These are phyloP conservation scores for Hypoxylon perforatum DNA, from an alignment of 495 filamentous ascomycete species.

Conservation along the genomic window DNA sequence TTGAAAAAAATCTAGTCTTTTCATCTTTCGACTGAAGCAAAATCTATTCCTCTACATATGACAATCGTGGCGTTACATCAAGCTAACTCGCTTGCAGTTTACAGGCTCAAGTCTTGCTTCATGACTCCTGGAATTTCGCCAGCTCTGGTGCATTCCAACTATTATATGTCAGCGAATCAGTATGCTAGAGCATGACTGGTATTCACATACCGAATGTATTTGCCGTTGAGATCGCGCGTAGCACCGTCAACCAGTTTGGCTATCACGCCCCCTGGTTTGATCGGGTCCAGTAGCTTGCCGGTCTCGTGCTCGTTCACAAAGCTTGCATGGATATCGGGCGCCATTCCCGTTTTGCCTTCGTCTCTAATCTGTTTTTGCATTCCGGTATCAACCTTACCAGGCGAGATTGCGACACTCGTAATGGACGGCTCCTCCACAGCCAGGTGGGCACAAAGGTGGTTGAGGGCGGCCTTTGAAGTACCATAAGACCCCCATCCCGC, in stretches of 20 bases:
- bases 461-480: slow-evolving; percentile 87
- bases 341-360: slow-evolving; percentile 72
- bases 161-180: slow-evolving; percentile 53
- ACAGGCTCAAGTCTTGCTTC: slow-evolving; percentile 14
- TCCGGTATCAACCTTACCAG: slow-evolving; percentile 89
- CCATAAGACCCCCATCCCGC: slow-evolving; percentile 83
- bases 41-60: slow-evolving; percentile 22
- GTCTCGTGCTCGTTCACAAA: slow-evolving; percentile 74
- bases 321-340: slow-evolving; percentile 70
- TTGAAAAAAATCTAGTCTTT: slow-evolving; percentile 86
- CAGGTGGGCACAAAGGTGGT: slow-evolving; percentile 79
- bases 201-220: slow-evolving; percentile 71
- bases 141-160: slow-evolving; percentile 80
- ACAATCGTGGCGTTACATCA: not conserved
- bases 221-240: slow-evolving; percentile 74
- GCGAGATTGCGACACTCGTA: slow-evolving; percentile 75
- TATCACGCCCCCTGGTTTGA: slow-evolving; percentile 88
- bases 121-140: slow-evolving; percentile 66
- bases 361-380: slow-evolving; percentile 91
- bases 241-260: slow-evolving; percentile 73
- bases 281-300: slow-evolving; percentile 79
- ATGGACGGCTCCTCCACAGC: slow-evolving; percentile 83
- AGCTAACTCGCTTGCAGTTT: slow-evolving; percentile 30
- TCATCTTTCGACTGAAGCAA: slow-evolving; percentile 94
- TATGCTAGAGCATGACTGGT: not conserved